Base-by-base conservation (phyloP, 768 basidiomycete genomes). In the Sporobolomyces phaffii region DNA sequence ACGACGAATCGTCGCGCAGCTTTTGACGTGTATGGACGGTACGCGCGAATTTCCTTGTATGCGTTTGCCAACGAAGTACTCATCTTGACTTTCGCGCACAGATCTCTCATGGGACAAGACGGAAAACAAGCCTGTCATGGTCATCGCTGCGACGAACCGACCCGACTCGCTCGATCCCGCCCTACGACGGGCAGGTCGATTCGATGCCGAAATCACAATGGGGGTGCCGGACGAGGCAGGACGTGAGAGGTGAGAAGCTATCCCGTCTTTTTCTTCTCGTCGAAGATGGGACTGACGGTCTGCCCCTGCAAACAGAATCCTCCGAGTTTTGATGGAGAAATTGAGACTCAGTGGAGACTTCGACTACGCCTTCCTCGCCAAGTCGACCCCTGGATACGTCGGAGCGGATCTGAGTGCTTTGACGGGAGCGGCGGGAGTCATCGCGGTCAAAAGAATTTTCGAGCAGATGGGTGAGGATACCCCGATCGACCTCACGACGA, bases 21-120 rank as follows among this genome's bases (percentile, higher is more conserved):
- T 99, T 70, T 78, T 98, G 61, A 98, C 94, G 0, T 97, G 94
- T 80, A 96, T 99, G 90, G 96, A 99, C 77, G 94, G 94, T 96
- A 73, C 22, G 6, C 43, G 20, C 44, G 9, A 49, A 28, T 63
- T 31, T 53, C 47, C 3, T 3, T 47, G n/a, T n/a, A n/a, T n/a
- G n/a, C n/a, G n/a, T n/a, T n/a, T n/a, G n/a, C n/a, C n/a, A n/a
- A n/a, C n/a, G n/a, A n/a, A n/a, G n/a, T n/a, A n/a, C n/a, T n/a
- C n/a, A n/a, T n/a, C n/a, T n/a, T n/a, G n/a, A n/a, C n/a, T n/a
- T n/a, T n/a, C n/a, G n/a, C n/a, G n/a, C n/a, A n/a, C n/a, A 97
- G 94, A 97, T 72, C 82, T 98, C 79, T 88, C 93, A 31, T 93
- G 90, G 91, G 90, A 93, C 56, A 93, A 91, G 78, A 91, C 85